A percentile compares a stretch with the other conserved stretches of the same genome.
phyloP scores from a whole-genome alignment of 352 stramenopile species.

The Globisporangium okanoganense region DNA sequence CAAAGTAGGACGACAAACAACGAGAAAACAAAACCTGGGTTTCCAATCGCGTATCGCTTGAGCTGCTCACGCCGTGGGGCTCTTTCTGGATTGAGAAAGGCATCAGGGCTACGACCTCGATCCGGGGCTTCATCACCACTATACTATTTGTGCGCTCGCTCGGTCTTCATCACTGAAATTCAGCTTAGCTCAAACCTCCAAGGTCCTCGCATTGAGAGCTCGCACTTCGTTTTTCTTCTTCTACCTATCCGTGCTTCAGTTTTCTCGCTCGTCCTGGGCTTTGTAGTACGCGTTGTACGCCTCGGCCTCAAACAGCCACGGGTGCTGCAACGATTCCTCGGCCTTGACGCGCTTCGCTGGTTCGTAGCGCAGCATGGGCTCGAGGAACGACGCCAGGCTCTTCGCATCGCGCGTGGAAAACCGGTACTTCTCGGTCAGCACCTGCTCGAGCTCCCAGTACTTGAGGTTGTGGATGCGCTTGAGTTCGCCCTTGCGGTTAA shows the following conservation, averaged over 20 bases:
- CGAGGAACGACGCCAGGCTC: slow-evolving; percentile 92
- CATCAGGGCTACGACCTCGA: background rate
- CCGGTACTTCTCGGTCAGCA: slow-evolving; percentile 97
- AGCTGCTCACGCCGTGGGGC: background rate
- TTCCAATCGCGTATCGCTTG: too few relatives aligned
- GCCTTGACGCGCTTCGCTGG: slow-evolving; percentile 89
- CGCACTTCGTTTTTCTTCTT: too few relatives aligned
- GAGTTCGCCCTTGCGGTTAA: slow-evolving; percentile 96
- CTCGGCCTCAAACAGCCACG: slow-evolving; percentile 80
- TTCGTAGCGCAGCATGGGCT: slow-evolving; percentile 91
- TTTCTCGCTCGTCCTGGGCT: slow-evolving; percentile 13
- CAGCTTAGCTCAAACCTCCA: background rate
- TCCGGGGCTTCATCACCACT: background rate
- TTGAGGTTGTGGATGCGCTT: slow-evolving; percentile 98
- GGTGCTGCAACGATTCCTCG: slow-evolving; percentile 91
- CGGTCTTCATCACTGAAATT: background rate
- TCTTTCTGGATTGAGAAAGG: background rate
- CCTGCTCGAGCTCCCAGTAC: slow-evolving; percentile 96
- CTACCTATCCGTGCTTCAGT: slow-evolving; percentile 3
- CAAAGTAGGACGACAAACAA: too few relatives aligned
- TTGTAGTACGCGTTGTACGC: slow-evolving; percentile 14
- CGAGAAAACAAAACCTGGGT: too few relatives aligned
- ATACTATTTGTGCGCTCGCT: background rate
- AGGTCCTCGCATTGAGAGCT: too few relatives aligned
- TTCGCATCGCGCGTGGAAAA: slow-evolving; percentile 87